Evolutionary conservation across 768 basidiomycete species (phyloP), one percentile per base, ranked within the genome.

Genomic region (Termitomyces sp.): DNA sequence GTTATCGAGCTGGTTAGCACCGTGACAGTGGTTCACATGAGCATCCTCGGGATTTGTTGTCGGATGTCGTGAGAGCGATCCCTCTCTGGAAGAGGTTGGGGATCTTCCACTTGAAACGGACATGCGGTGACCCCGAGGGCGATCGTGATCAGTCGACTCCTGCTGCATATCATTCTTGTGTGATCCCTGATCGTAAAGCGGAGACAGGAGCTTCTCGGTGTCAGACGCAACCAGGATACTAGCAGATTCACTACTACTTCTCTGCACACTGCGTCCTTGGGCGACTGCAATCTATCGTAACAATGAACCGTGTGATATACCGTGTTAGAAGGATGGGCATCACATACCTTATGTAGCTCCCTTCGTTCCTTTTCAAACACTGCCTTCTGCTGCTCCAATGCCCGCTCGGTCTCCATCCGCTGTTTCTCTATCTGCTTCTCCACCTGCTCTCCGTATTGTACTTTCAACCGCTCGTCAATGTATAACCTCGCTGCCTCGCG

Each of bases 361-460:
- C 43, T 67, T 15, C 57, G 58, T 49, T 70, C 69, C 3, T 57
- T 60, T 4, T 60, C 51, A 11, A 66, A 60, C 42, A 67, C 43
- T 4, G 48, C 34, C 45, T 59, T 69, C 38, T 69, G 62, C 46
- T 67, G 61, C 42, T 66, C 62, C 3, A 68, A 38, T 10, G 67
- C 64, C 37, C 60, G 57, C 49, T 62, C 29, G 2, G 63, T 55
- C 38, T 58, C 60, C 2, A 42, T 32, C 50, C 66, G 57, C 31
- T 66, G 59, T n/a, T 20, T 47, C 42, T 63, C 63, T 47, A 66
- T 61, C 60, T 67, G 65, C 40, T 62, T 47, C 42, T 63, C 63
- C 53, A 66, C 60, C 59, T 67, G 65, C 45, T 62, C 57, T n/a
- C 60, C 60, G 17, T 66, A 60, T 59, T 67, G 59, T 9, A 59